Evolutionary conservation across 257 asterid genomes (phyloP).

Genomic region (Catharanthus roseus): DNA sequence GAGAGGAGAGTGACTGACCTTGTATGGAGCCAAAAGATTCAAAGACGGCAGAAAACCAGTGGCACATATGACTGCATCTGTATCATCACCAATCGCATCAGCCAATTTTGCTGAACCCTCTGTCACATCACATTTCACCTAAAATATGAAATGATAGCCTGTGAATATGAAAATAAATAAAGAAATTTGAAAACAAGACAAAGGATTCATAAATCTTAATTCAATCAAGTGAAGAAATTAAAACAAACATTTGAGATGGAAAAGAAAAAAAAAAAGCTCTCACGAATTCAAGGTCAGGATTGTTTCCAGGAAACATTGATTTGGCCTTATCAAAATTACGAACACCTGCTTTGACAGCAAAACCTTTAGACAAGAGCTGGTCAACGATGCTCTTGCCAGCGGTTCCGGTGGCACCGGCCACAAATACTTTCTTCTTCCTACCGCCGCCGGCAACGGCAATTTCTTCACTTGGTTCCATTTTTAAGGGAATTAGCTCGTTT

Average conservation of each 20-base stretch:
- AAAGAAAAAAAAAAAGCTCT: no score
- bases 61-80: slow-evolving; percentile 88
- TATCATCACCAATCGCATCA: slow-evolving; percentile 80
- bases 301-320: slow-evolving; percentile 43
- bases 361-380: slow-evolving; percentile 85
- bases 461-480: slow-evolving; percentile 60
- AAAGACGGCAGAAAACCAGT: slow-evolving; percentile 86
- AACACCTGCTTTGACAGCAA: slow-evolving; percentile 87
- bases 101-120: slow-evolving; percentile 73
- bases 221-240: no score
- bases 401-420: slow-evolving; percentile 89
- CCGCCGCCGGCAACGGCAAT: slow-evolving; percentile 9
- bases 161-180: background rate
- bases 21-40: slow-evolving; percentile 84
- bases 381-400: slow-evolving; percentile 91
- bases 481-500: slow-evolving; percentile 24
- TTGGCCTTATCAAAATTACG: slow-evolving; percentile 80
- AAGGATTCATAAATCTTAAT: no score
- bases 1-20: slow-evolving; percentile 34
- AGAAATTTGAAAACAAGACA: no score
- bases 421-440: slow-evolving; percentile 64
- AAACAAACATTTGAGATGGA: slow-evolving; percentile 2
- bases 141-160: slow-evolving; percentile 9
- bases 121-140: slow-evolving; percentile 92
- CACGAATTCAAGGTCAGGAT: slow-evolving; percentile 72